A percentile compares a stretch with the other conserved stretches of the same genome.
Conservation (phyloP, 2,329 filamentous ascomycete species). For the Ophioceras dolichostomum region DNA sequence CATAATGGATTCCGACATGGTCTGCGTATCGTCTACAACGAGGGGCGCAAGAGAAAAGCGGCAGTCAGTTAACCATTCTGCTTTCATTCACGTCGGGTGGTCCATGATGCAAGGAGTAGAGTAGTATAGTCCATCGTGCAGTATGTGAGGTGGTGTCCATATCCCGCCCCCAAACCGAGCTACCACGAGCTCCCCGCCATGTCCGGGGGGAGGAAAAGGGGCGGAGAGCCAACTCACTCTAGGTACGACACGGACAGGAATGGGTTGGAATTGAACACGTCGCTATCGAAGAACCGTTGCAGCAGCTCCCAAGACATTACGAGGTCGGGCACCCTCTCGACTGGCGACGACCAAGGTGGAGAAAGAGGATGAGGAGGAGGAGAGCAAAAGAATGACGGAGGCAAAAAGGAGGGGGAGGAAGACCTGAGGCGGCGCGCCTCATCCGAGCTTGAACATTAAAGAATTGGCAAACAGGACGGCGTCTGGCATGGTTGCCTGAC, state of each 20-base stretch:
- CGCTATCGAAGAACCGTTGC: constrained; percentile 83
- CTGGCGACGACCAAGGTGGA: not conserved
- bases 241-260: constrained; percentile 83
- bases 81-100: too few relatives aligned
- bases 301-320: constrained; percentile 73
- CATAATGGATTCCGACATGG: constrained; percentile 83
- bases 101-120: too few relatives aligned
- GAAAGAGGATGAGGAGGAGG: not conserved
- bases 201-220: constrained; percentile 20
- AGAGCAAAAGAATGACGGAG: too few relatives aligned
- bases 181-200: not conserved
- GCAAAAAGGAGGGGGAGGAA: not conserved
- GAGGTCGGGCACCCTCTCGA: too few relatives aligned
- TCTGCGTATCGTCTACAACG: constrained; percentile 67
- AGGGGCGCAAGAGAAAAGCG: not conserved
- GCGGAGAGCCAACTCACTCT: constrained; percentile 41
- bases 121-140: too few relatives aligned
- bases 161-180: too few relatives aligned
- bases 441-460: not conserved
- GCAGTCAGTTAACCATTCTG: constrained; percentile 1
- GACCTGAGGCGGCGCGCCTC: not conserved
- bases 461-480: not conserved
- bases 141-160: too few relatives aligned
- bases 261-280: constrained; percentile 86
- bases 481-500: not conserved